Base-by-base conservation (phyloP, 345 rosid genomes). In the Syzygium jambos region DNA sequence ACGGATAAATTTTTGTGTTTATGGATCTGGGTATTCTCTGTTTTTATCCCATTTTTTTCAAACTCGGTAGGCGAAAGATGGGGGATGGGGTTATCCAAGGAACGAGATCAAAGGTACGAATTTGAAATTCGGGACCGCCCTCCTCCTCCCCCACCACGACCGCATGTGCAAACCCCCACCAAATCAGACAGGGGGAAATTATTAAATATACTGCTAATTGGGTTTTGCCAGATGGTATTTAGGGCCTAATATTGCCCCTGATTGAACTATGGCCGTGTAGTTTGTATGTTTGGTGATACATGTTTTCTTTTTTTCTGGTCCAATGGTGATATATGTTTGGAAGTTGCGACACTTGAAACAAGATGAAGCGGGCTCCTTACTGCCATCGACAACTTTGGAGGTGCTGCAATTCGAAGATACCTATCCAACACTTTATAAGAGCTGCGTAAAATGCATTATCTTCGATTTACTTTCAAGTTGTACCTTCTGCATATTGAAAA, bases 381-480 rank as follows among this genome's bases (percentile, higher is more conserved):
- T 11, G 61, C 3, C 4, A 12, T 23, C 2, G 5, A 56, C 25
- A n/a, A 56, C 0, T 23, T 56, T 56, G 13, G 13, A 56, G 61
- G n/a, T n/a, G 25, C 11, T 56, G 61, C 5, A 10, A 10, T 56
- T 56, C 9, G 23, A 23, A 56, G 61, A 6, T 2, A 56, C 3
- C 1, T 56, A 13, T 56, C 0, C 2, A 57, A 13, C 29, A 9
- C 1, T 57, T 57, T 57, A 4, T 23, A 57, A 57, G 63, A 57
- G 14, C 11, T 1, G 0, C 2, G 0, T 56, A 57, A 57, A 57
- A 57, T 57, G n/a, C 6, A 23, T 57, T 57, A n/a, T n/a, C n/a
- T 57, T 23, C 5, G 2, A 23, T 57, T 57, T 4, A 11, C 63
- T 23, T 56, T 23, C 0, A 2, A 56, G 10, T 56, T 56, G 0